Evolutionary conservation across 225 moss, liverwort and hornwort genomes (phyloP).

Genomic region (Lunularia cruciata): DNA sequence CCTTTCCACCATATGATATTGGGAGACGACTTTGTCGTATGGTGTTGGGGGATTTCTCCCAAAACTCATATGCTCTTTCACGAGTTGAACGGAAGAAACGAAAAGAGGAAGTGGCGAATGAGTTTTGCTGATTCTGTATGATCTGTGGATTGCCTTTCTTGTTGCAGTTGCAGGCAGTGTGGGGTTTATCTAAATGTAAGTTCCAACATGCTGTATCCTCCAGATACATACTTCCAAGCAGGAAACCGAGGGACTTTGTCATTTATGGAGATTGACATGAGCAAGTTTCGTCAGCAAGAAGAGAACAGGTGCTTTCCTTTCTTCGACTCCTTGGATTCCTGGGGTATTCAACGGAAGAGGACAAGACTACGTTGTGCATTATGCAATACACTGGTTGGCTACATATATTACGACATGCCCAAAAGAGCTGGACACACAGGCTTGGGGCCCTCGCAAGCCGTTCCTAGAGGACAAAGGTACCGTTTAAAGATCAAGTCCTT

Average conservation of each 20-base stretch:
- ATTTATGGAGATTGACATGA: conserved; percentile 48
- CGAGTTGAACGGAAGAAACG: neutral
- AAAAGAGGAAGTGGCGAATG: neutral
- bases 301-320: conserved; percentile 47
- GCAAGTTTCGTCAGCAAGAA: conserved; percentile 40
- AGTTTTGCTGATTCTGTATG: neutral
- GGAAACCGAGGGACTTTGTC: conserved; percentile 49
- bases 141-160: too few relatives aligned
- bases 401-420: conserved; percentile 50
- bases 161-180: conserved; percentile 43
- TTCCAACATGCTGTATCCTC: conserved; percentile 44
- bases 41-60: neutral
- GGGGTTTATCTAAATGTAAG: conserved; percentile 39
- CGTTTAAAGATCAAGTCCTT: conserved; percentile 46
- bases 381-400: conserved; percentile 36
- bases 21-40: too few relatives aligned
- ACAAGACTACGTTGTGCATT: conserved; percentile 39
- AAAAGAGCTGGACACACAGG: conserved; percentile 33
- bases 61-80: neutral
- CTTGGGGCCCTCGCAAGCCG: conserved; percentile 36
- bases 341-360: conserved; percentile 44
- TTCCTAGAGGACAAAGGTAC: conserved; percentile 42
- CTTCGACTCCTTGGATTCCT: conserved; percentile 48
- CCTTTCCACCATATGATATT: neutral
- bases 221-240: conserved; percentile 47